Conservation (phyloP, 31 red algal species). For the Bonnemaisonia californica region DNA sequence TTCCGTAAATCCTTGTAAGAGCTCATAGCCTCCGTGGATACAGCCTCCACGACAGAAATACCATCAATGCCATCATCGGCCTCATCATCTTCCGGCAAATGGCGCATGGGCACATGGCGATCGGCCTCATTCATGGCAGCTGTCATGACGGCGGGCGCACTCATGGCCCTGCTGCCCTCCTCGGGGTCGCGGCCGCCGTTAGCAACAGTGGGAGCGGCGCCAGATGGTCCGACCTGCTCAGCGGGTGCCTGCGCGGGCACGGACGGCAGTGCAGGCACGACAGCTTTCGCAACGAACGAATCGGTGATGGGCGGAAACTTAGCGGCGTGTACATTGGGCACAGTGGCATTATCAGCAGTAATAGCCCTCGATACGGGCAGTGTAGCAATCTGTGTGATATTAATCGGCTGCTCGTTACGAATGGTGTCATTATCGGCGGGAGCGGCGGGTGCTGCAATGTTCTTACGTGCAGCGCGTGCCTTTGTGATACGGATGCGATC, state of each 20-base stretch:
- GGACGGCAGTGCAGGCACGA: not conserved
- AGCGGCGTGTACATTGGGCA: not conserved
- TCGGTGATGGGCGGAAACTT: not conserved
- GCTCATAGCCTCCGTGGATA: too few species aligned
- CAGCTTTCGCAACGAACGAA: not conserved
- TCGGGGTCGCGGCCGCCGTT: too few species aligned
- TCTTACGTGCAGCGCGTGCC: not conserved
- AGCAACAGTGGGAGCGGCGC: too few species aligned
- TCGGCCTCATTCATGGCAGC: too few species aligned
- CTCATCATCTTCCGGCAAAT: too few species aligned
- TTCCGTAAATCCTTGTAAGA: too few species aligned
- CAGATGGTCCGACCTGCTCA: too few species aligned
- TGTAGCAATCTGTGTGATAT: not conserved
- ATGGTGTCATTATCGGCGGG: not conserved
- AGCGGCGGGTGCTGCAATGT: not conserved
- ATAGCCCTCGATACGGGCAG: not conserved
- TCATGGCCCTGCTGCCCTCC: too few species aligned
- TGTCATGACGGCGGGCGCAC: too few species aligned
- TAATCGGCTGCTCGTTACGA: not conserved
- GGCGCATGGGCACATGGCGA: too few species aligned
- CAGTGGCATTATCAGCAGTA: not conserved
- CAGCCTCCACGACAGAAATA: too few species aligned
- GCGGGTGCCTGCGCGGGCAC: not conserved
- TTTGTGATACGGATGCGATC: conserved; percentile 31
- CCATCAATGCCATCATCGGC: too few species aligned